These are phyloP conservation scores for Sphagnurus paluster DNA, from an alignment of 1,284 basidiomycete genomes.

Conservation along the genomic window DNA sequence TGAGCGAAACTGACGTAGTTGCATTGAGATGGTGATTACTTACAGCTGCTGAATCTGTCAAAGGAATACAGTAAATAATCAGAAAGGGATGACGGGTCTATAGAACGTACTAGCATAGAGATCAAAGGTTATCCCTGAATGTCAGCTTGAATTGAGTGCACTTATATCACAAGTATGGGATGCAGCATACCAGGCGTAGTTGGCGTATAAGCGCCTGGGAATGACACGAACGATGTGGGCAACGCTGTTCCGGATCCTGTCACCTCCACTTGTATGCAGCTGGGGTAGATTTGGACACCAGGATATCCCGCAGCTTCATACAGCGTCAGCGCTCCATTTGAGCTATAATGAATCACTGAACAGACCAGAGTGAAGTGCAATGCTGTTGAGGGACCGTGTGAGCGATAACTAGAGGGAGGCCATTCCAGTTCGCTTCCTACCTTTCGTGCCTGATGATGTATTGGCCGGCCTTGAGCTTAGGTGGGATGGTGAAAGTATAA, in stretches of 20 bases:
- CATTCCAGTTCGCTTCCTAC: not conserved
- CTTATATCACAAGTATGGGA: not conserved
- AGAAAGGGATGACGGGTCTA: not conserved
- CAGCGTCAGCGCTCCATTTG: not conserved
- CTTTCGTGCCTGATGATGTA: conserved; percentile 18
- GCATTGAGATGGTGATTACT: conserved; percentile 11
- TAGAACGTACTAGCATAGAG: conserved; percentile 33
- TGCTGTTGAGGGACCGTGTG: conserved; percentile 1
- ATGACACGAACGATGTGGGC: conserved; percentile 50
- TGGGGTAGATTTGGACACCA: conserved; percentile 46
- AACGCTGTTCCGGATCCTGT: conserved; percentile 50
- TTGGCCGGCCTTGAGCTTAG: conserved; percentile 33
- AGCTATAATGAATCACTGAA: not conserved
- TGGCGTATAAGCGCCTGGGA: conserved; percentile 52
- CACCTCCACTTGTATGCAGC: conserved; percentile 51
- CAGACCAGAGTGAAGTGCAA: conserved; percentile 16
- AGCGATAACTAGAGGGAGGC: not conserved
- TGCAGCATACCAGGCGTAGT: conserved; percentile 37
- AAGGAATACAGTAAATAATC: not conserved
- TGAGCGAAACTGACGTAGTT: not conserved
- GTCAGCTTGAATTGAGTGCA: no score
- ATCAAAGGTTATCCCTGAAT: conserved; percentile 38
- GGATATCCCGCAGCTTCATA: conserved; percentile 29
- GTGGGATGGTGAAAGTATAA: conserved; percentile 40
- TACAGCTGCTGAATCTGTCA: conserved; percentile 28